Evolutionary conservation across 805 yeast genomes (phyloP), one percentile per base, ranked within the genome.

Genomic region (Diddensiella santjacobensis): DNA sequence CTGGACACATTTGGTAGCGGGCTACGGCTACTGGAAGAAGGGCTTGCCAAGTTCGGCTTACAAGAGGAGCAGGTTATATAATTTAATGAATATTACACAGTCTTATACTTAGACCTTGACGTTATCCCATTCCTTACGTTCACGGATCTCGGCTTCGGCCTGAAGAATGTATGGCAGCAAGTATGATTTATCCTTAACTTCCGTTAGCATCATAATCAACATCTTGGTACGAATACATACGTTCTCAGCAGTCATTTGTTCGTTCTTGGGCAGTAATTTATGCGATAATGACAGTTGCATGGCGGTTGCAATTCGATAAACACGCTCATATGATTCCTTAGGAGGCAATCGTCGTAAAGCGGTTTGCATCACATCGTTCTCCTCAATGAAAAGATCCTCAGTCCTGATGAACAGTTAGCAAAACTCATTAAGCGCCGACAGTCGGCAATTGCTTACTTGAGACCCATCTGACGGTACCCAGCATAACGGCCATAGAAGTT

Each of bases 391-490:
- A 63, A 91, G 72, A 70, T 93, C 99, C 67, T 91, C 93, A 64
- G 84, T 81, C 66, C 64, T 87, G 62, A 93, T 8, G 8, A 13
- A 13, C 31, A 8, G 31, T 26, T 26, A 26, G 31, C 13, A n/a
- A n/a, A n/a, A n/a, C n/a, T n/a, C n/a, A n/a, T n/a, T n/a, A n/a
- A n/a, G n/a, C n/a, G n/a, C n/a, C n/a, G n/a, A n/a, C n/a, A n/a
- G n/a, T n/a, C 8, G 31, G 31, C 13, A 26, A 13, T 13, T 26
- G 31, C 31, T 26, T 26, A 26, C 31, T 26, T 26, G 11, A 26
- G 79, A 47, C 99, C 99, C 74, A 93, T 71, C 70, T 89, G 80
- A 77, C 98, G 86, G 86, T 93, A 93, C 51, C 98, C 98, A 49
- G 96, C 77, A 57, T 78, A 76, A 58, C 81, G 73, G 58, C 78